A percentile compares a stretch with the other conserved stretches of the same genome.
These are phyloP conservation scores for Alternaria brassicicola DNA, from an alignment of 2,329 filamentous ascomycete genomes.

Conservation along the genomic window DNA sequence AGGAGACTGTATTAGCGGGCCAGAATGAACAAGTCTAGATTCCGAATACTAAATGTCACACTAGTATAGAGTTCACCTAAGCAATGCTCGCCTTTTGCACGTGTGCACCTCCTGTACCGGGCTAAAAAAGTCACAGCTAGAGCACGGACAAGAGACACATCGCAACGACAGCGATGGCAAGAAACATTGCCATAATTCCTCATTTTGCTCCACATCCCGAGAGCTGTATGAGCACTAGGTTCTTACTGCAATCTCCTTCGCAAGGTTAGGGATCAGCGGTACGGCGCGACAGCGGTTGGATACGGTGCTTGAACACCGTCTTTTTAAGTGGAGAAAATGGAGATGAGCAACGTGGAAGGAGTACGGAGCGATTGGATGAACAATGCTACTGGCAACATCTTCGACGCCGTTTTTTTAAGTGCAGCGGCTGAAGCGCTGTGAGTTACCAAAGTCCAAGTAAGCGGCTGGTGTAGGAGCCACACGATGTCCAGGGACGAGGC, in stretches of 20 bases:
- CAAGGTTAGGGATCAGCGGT: background rate
- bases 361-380: background rate
- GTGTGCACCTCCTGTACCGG: background rate
- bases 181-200: background rate
- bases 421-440: background rate
- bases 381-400: background rate
- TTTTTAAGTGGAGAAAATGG: background rate
- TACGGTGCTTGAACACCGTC: background rate
- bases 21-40: background rate
- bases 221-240: background rate
- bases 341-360: background rate
- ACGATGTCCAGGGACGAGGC: background rate
- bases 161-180: background rate
- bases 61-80: background rate
- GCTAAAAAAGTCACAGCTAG: background rate
- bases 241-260: background rate
- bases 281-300: background rate
- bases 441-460: background rate
- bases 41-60: background rate
- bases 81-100: background rate
- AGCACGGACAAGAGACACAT: background rate
- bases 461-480: background rate
- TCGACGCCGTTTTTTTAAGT: background rate
- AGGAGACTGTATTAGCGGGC: background rate
- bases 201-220: background rate